A percentile compares a stretch with the other conserved stretches of the same genome.
Evolutionary conservation across 2,329 filamentous ascomycete genomes (phyloP).

Genomic region (Metarhizium anisopliae): DNA sequence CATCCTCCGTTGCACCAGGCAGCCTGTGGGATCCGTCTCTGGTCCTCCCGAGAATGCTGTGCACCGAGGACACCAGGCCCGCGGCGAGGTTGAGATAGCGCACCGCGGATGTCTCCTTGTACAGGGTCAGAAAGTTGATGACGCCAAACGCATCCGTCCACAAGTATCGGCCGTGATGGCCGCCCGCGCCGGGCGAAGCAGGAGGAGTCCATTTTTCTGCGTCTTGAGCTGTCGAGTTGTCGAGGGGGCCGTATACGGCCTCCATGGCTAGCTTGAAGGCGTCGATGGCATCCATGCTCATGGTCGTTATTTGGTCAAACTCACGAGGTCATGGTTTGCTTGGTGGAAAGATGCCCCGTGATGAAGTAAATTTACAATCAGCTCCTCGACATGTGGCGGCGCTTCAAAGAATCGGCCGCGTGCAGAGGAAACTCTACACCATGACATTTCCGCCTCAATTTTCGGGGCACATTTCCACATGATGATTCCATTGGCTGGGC

Average conservation of each 20-base stretch:
- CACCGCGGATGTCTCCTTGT: conserved; percentile 24
- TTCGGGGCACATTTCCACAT: too few species aligned
- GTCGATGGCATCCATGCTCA: not conserved
- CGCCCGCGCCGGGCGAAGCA: conserved; percentile 34
- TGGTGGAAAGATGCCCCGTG: too few species aligned
- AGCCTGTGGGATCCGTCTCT: conserved; percentile 37
- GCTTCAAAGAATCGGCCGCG: too few species aligned
- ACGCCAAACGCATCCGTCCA: conserved; percentile 55
- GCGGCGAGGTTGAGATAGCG: conserved; percentile 40
- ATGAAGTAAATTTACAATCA: too few species aligned
- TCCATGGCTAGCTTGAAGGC: conserved; percentile 28
- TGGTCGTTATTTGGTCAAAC: not conserved
- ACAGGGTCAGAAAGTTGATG: conserved; percentile 47
- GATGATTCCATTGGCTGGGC: too few species aligned
- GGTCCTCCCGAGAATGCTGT: conserved; percentile 41
- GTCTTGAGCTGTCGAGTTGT: conserved; percentile 12
- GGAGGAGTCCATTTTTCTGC: conserved; percentile 36
- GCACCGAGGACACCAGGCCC: conserved; percentile 40
- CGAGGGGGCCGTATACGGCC: conserved; percentile 26
- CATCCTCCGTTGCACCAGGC: conserved; percentile 39
- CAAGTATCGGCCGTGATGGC: conserved; percentile 48
- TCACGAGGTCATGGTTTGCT: too few species aligned
- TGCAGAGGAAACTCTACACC: too few species aligned
- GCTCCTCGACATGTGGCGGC: too few species aligned
- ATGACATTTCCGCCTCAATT: too few species aligned